Percentiles rank a stretch among this genome's conserved stretches.
Evolutionary conservation across 495 filamentous ascomycete species (phyloP).

Genomic region (Aspergillus baeticus): DNA sequence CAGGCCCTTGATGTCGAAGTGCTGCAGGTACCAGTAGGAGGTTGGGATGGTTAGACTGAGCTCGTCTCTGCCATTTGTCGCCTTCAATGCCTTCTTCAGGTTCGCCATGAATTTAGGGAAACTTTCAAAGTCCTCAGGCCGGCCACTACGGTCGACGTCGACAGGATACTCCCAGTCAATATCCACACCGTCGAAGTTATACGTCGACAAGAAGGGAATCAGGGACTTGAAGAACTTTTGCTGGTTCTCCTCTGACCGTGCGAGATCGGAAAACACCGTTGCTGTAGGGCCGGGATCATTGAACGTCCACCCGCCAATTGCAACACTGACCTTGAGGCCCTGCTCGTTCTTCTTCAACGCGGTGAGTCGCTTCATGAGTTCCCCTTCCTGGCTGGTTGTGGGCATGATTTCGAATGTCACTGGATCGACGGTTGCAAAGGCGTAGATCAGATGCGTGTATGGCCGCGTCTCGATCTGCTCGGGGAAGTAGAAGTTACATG

Average conservation of each 20-base stretch:
- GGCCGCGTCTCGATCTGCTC: conserved; percentile 15
- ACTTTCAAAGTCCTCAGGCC: conserved; percentile 37
- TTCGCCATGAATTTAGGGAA: conserved; percentile 42
- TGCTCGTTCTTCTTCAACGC: conserved; percentile 24
- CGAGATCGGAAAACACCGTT: conserved; percentile 31
- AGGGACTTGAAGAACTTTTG: conserved; percentile 43
- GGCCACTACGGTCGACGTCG: conserved; percentile 35
- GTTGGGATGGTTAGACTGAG: conserved; percentile 36
- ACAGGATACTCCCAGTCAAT: conserved; percentile 58
- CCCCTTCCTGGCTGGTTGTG: conserved; percentile 13
- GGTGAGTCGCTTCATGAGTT: conserved; percentile 32
- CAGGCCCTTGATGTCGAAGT: conserved; percentile 40
- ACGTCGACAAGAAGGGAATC: conserved; percentile 39
- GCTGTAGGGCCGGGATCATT: conserved; percentile 26
- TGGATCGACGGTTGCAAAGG: conserved; percentile 44
- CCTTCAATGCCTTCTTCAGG: conserved; percentile 33
- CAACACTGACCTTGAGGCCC: conserved; percentile 36
- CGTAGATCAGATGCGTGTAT: conserved; percentile 46
- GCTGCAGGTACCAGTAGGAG: conserved; percentile 39
- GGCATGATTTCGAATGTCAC: conserved; percentile 29
- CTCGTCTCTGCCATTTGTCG: conserved; percentile 30
- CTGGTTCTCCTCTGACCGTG: conserved; percentile 27
- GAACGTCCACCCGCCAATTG: conserved; percentile 47
- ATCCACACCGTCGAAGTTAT: conserved; percentile 55
- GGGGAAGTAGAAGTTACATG: conserved; percentile 17